Evolutionary conservation across 371 early-diverging fungal species (phyloP).

Genomic region (Nematocida sp.): DNA sequence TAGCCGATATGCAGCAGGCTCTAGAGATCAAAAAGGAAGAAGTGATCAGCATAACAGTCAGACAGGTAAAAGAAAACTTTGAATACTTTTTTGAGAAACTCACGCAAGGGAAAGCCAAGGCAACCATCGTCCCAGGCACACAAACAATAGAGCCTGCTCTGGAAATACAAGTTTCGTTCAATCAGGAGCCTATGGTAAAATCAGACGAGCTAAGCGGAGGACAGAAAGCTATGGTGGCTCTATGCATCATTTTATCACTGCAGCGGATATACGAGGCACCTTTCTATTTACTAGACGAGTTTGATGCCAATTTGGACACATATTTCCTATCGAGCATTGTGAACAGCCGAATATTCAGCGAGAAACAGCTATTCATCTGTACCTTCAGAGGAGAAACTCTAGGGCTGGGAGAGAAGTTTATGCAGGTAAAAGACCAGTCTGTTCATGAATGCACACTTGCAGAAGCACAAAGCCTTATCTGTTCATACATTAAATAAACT

Average conservation of each 20-base stretch:
- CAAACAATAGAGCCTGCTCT: neutral
- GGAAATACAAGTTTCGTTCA: conserved; percentile 40
- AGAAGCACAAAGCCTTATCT: neutral
- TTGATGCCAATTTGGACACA: conserved; percentile 94
- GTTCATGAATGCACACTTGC: neutral
- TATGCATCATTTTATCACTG: conserved; percentile 93
- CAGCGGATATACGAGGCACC: conserved; percentile 95
- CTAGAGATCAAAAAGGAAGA: conserved; percentile 61
- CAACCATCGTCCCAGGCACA: neutral
- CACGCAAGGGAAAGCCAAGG: conserved; percentile 30
- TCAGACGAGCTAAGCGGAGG: conserved; percentile 73
- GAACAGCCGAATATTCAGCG: neutral
- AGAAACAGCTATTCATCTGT: conserved; percentile 59
- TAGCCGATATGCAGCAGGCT: conserved; percentile 52
- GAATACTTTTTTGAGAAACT: conserved; percentile 57
- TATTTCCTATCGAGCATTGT: conserved; percentile 31
- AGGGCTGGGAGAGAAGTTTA: conserved; percentile 53
- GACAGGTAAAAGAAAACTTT: conserved; percentile 53
- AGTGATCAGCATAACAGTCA: conserved; percentile 55
- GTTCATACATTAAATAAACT: conserved; percentile 10
- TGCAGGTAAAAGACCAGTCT: conserved; percentile 40
- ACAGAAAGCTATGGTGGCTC: conserved; percentile 91
- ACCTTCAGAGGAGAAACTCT: conserved; percentile 61
- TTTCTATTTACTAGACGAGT: conserved; percentile 98
- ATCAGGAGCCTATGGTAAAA: conserved; percentile 5